A percentile compares a stretch with the other conserved stretches of the same genome.
phyloP scores from a whole-genome alignment of 176 grass and related monocot species.

The Oryza australiensis region DNA sequence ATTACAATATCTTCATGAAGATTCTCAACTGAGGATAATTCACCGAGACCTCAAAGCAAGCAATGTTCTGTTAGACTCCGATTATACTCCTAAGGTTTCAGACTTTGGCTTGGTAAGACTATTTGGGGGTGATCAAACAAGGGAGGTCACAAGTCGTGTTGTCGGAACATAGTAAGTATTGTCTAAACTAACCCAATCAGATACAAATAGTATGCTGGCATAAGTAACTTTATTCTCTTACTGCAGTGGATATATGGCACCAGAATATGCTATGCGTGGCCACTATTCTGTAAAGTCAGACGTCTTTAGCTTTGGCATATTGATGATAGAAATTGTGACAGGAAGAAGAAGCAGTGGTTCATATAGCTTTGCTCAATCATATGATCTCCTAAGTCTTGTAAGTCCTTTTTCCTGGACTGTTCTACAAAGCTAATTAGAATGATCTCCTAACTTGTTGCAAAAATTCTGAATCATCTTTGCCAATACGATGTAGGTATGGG shows the following conservation, averaged over 20 bases:
- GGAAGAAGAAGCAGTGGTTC: constrained; percentile 51
- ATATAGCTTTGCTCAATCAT: constrained; percentile 33
- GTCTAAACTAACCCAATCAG: neutral
- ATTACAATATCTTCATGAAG: constrained; percentile 68
- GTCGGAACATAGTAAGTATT: constrained; percentile 75
- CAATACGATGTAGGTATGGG: constrained; percentile 51
- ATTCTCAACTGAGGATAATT: constrained; percentile 55
- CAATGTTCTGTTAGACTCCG: constrained; percentile 28
- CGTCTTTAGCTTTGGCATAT: constrained; percentile 62
- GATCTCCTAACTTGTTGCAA: neutral
- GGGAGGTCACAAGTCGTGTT: constrained; percentile 45
- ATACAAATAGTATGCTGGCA: neutral
- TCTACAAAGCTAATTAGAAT: neutral
- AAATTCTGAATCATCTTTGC: neutral
- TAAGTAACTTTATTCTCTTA: neutral
- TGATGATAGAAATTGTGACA: constrained; percentile 70
- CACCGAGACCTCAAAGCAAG: constrained; percentile 48
- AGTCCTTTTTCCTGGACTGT: neutral
- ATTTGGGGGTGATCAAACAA: constrained; percentile 52
- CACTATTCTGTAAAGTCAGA: constrained; percentile 69
- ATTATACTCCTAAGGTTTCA: constrained; percentile 69
- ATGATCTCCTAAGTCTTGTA: constrained; percentile 51
- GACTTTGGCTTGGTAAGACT: constrained; percentile 68
- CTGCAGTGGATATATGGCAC: constrained; percentile 54
- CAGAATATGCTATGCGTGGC: constrained; percentile 63